These are phyloP conservation scores for Sclerotinia sclerotiorum DNA, from an alignment of 2,329 filamentous ascomycete genomes.

Conservation along the genomic window DNA sequence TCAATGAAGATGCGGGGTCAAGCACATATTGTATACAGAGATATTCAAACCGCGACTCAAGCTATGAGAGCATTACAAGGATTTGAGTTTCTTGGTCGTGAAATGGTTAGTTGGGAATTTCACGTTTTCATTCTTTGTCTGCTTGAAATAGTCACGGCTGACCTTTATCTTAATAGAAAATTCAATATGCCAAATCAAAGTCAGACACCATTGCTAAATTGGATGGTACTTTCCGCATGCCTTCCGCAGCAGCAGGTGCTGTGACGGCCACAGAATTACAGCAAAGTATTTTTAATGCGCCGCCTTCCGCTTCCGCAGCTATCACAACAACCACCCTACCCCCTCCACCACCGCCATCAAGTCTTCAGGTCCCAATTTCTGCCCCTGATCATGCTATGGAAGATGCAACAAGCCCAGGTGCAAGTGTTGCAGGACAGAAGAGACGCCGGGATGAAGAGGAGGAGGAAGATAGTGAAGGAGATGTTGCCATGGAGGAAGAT, in stretches of 20 bases:
- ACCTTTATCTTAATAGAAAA: constrained; percentile 59
- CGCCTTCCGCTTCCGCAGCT: constrained; percentile 54
- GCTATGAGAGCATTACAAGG: constrained; percentile 88
- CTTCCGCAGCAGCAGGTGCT: constrained; percentile 54
- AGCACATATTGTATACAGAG: constrained; percentile 87
- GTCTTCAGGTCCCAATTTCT: constrained; percentile 49
- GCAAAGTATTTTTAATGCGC: constrained; percentile 76
- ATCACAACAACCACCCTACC: constrained; percentile 42
- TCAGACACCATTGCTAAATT: constrained; percentile 88
- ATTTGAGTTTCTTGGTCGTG: constrained; percentile 78
- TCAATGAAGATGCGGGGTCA: constrained; percentile 93
- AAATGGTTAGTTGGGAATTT: constrained; percentile 65
- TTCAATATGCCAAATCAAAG: constrained; percentile 86
- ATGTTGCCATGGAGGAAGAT: constrained; percentile 58
- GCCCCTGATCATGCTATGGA: constrained; percentile 50
- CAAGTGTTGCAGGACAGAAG: constrained; percentile 61
- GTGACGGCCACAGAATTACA: constrained; percentile 71
- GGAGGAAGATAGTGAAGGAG: constrained; percentile 71
- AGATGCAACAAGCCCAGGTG: constrained; percentile 54
- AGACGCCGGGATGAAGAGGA: constrained; percentile 64
- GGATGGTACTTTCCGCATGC: constrained; percentile 82
- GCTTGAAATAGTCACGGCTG: background rate
- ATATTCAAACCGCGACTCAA: constrained; percentile 87
- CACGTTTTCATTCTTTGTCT: background rate
- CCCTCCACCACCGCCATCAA: constrained; percentile 44